Conservation (phyloP, 202 grass and related monocot species). For the Zizania palustris region DNA sequence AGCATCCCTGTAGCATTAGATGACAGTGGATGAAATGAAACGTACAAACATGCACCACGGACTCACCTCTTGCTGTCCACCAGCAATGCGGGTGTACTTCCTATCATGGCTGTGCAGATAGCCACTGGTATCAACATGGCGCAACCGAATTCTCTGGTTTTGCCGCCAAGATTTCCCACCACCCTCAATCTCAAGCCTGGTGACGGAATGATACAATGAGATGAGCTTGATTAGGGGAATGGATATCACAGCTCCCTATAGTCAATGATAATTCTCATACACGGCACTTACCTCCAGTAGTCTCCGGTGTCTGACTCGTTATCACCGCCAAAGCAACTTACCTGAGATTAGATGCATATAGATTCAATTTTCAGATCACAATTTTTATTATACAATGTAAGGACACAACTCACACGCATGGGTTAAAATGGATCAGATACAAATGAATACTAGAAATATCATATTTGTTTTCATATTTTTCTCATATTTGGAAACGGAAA, state of each 20-base stretch:
- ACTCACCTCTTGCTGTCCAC: conserved; percentile 91
- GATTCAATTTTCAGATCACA: conserved; percentile 3
- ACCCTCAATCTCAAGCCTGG: conserved; percentile 79
- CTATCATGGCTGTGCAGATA: conserved; percentile 88
- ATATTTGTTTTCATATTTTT: no score
- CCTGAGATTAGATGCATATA: conserved; percentile 52
- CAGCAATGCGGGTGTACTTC: conserved; percentile 84
- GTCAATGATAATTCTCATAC: background rate
- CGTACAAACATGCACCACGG: background rate
- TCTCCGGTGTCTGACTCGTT: conserved; percentile 85
- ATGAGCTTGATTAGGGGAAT: conserved; percentile 25
- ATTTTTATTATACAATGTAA: conserved; percentile 14
- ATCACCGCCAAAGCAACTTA: conserved; percentile 87
- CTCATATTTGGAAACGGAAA: no score
- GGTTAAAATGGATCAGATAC: no score
- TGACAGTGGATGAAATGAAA: background rate
- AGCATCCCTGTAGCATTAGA: background rate
- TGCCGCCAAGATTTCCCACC: conserved; percentile 71
- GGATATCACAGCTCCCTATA: background rate
- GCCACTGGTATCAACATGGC: conserved; percentile 73
- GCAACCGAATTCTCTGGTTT: conserved; percentile 73
- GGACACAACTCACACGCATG: background rate
- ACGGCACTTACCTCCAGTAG: conserved; percentile 70
- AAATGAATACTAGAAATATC: no score
- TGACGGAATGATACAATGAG: background rate